Evolutionary conservation across 805 yeast species (phyloP).

Genomic region (Pichia gijzeniarum): DNA sequence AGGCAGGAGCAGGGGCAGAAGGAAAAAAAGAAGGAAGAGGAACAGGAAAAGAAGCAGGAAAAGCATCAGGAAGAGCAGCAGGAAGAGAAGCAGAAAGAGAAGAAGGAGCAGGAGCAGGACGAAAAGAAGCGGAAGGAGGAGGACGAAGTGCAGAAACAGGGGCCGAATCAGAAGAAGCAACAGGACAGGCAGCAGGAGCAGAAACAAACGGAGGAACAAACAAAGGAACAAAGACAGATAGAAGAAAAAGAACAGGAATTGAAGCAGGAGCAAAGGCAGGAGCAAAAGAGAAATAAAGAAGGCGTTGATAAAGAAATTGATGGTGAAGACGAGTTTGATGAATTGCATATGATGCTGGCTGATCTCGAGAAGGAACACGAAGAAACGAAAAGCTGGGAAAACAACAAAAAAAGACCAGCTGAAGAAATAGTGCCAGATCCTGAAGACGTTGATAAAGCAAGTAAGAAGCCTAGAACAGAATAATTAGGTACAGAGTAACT

Average conservation of each 20-base stretch:
- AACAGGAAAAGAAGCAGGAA: not conserved
- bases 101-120: not conserved
- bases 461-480: too few species aligned
- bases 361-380: constrained; percentile 6
- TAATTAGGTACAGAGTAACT: not conserved
- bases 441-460: not conserved
- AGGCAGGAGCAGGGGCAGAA: not conserved
- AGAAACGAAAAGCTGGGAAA: not conserved
- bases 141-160: not conserved
- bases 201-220: too few species aligned
- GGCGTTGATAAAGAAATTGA: too few species aligned
- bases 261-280: not conserved
- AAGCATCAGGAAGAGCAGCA: not conserved
- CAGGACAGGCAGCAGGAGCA: too few species aligned
- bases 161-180: too few species aligned
- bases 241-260: too few species aligned
- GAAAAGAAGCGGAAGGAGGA: not conserved
- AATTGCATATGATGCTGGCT: constrained; percentile 6
- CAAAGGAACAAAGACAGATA: too few species aligned
- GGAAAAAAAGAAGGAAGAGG: not conserved
- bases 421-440: not conserved
- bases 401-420: not conserved
- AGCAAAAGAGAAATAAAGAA: not conserved
- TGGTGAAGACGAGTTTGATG: constrained; percentile 5
- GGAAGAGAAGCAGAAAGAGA: not conserved